phyloP scores from a whole-genome alignment of 768 basidiomycete genomes.

The Piloderma croceum region DNA sequence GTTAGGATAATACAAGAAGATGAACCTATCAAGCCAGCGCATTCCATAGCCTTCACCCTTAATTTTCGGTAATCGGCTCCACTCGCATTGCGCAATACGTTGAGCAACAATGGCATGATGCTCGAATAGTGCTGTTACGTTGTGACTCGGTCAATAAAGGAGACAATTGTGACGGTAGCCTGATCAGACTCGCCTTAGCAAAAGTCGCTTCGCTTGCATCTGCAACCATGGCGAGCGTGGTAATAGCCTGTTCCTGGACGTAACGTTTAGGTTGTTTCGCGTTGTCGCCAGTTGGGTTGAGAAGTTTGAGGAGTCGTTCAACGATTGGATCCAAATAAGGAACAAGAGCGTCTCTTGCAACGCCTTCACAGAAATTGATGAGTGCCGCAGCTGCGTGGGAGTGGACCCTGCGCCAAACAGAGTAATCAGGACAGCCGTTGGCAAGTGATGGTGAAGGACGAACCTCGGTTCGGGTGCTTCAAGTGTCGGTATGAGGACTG shows the following conservation, averaged over 20 bases:
- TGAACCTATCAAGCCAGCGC: conserved; percentile 79
- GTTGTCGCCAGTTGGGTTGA: conserved; percentile 48
- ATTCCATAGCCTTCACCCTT: conserved; percentile 85
- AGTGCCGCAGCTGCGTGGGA: conserved; percentile 83
- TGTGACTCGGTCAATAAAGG: too few relatives aligned
- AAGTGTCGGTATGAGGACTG: conserved; percentile 64
- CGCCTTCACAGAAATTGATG: conserved; percentile 89
- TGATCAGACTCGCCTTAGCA: conserved; percentile 45
- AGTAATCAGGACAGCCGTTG: neutral
- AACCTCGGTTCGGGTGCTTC: conserved; percentile 73
- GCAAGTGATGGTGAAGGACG: conserved; percentile 9
- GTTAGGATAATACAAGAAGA: conserved; percentile 4
- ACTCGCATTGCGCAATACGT: conserved; percentile 68
- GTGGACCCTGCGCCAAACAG: conserved; percentile 53
- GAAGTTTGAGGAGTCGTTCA: conserved; percentile 42
- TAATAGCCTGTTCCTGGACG: conserved; percentile 85
- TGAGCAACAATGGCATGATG: conserved; percentile 78
- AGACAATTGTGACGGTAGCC: conserved; percentile 7
- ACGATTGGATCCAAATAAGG: conserved; percentile 72
- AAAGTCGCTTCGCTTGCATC: conserved; percentile 79
- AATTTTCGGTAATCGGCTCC: conserved; percentile 61
- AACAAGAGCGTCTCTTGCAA: conserved; percentile 62
- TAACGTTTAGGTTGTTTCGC: conserved; percentile 46
- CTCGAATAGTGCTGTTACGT: conserved; percentile 58
- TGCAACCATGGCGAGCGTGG: conserved; percentile 85